phyloP scores from a whole-genome alignment of 306 rosid genomes.

The Cucumis hystrix region DNA sequence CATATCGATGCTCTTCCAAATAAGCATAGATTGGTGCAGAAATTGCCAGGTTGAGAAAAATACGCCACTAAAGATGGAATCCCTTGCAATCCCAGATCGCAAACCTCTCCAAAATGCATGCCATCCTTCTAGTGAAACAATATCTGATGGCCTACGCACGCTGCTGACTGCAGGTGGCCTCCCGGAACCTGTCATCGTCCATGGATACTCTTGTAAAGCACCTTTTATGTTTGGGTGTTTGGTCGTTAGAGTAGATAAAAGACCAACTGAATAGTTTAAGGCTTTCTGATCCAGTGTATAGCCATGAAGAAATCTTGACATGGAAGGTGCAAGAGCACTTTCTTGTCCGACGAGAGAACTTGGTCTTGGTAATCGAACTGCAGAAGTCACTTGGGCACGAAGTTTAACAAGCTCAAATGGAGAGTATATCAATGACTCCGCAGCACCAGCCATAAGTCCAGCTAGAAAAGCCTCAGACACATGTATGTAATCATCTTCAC shows the following conservation, averaged over 20 bases:
- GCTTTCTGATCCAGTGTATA: slow-evolving; percentile 55
- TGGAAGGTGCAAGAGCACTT: slow-evolving; percentile 36
- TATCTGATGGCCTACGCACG: slow-evolving; percentile 44
- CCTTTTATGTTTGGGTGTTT: slow-evolving; percentile 44
- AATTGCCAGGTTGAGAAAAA: slow-evolving; percentile 86
- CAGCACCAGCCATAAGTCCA: slow-evolving; percentile 62
- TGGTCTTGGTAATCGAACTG: slow-evolving; percentile 30
- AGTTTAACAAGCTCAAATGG: slow-evolving; percentile 83
- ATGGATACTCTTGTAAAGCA: slow-evolving; percentile 70
- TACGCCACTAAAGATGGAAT: slow-evolving; percentile 71
- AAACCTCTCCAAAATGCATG: slow-evolving; percentile 69
- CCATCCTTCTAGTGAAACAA: slow-evolving; percentile 85
- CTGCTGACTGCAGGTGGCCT: slow-evolving; percentile 55
- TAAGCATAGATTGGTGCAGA: slow-evolving; percentile 66
- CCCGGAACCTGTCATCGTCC: slow-evolving; percentile 93
- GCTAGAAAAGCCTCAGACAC: slow-evolving; percentile 69
- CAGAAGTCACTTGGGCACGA: slow-evolving; percentile 68
- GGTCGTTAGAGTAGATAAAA: slow-evolving; percentile 57
- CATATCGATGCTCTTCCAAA: slow-evolving; percentile 84
- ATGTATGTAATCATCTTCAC: slow-evolving; percentile 42
- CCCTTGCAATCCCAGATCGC: slow-evolving; percentile 70
- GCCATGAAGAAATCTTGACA: slow-evolving; percentile 45
- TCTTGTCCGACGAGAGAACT: slow-evolving; percentile 30
- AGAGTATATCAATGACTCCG: slow-evolving; percentile 56
- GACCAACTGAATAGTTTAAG: slow-evolving; percentile 44